Conservation (phyloP, 768 basidiomycete genomes). For the Phanerochaete carnosa region DNA sequence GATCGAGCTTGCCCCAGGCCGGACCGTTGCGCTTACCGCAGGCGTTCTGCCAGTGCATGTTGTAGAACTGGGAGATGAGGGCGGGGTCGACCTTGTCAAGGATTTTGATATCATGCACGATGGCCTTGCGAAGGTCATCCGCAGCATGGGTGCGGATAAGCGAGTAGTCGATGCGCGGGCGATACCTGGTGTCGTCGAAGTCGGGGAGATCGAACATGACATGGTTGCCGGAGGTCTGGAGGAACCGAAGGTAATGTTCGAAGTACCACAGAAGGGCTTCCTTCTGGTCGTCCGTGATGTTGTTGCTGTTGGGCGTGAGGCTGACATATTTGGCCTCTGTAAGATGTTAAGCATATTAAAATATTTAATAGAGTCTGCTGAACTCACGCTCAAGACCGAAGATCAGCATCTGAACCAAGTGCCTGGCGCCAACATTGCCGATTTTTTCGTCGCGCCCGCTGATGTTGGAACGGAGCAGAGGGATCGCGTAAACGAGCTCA, state of each 20-base stretch:
- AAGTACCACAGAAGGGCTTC: conserved; percentile 13
- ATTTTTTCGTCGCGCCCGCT: conserved; percentile 3
- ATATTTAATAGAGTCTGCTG: background rate
- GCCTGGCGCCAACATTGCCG: background rate
- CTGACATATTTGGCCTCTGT: conserved; percentile 1
- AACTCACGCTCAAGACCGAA: background rate
- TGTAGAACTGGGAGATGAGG: background rate
- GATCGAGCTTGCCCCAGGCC: conserved; percentile 33
- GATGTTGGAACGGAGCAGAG: conserved; percentile 8
- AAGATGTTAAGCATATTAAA: background rate
- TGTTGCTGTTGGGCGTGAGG: background rate
- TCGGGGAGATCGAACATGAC: conserved; percentile 25
- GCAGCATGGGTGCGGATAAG: conserved; percentile 5
- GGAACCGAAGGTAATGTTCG: conserved; percentile 19
- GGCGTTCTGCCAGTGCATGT: conserved; percentile 28
- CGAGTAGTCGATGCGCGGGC: conserved; percentile 18
- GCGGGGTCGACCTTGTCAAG: background rate
- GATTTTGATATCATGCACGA: background rate
- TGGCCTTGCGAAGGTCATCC: conserved; percentile 5
- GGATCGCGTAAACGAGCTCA: conserved; percentile 19
- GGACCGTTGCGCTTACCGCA: conserved; percentile 50
- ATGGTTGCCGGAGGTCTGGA: conserved; percentile 20
- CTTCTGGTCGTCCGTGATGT: background rate
- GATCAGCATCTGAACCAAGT: conserved; percentile 5
- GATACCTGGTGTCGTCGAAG: conserved; percentile 18